Evolutionary conservation across 768 basidiomycete species (phyloP).

Genomic region (Lentinus tigrinus): DNA sequence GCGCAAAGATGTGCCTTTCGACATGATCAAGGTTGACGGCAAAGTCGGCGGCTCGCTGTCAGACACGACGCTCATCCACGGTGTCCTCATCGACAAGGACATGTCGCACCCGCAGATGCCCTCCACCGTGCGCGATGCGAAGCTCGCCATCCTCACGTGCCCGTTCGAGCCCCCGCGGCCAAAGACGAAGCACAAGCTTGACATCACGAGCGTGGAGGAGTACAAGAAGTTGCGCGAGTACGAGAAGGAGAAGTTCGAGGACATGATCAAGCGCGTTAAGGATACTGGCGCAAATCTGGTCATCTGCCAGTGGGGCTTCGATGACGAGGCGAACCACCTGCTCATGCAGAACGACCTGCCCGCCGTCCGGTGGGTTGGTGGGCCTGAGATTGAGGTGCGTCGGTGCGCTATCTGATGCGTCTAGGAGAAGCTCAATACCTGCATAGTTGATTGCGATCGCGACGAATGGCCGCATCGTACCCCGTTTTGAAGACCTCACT

Average conservation of each 20-base stretch:
- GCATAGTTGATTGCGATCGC: conserved; percentile 93
- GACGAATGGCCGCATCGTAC: conserved; percentile 96
- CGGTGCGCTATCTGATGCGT: neutral
- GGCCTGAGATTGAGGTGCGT: conserved; percentile 94
- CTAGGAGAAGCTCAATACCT: neutral
- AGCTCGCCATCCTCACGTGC: conserved; percentile 95
- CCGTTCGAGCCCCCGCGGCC: conserved; percentile 99
- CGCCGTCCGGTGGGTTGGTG: conserved; percentile 98
- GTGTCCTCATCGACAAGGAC: conserved; percentile 99
- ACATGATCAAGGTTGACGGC: conserved; percentile 98
- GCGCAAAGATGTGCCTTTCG: conserved; percentile 92
- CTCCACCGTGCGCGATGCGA: conserved; percentile 79
- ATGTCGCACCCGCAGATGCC: conserved; percentile 99
- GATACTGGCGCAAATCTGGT: conserved; percentile 97
- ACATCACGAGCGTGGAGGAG: conserved; percentile 95
- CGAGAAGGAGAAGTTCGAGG: conserved; percentile 92
- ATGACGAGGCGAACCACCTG: conserved; percentile 98
- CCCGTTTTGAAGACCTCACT: conserved; percentile 94
- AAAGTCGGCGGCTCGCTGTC: conserved; percentile 97
- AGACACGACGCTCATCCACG: conserved; percentile 92
- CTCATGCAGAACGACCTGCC: conserved; percentile 98
- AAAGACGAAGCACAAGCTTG: conserved; percentile 98
- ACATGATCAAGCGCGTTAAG: conserved; percentile 97
- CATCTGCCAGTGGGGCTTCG: conserved; percentile 99
- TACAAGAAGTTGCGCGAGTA: conserved; percentile 93